Conservation (phyloP, 169 alveolate genomes). For the Plasmodium inui region DNA sequence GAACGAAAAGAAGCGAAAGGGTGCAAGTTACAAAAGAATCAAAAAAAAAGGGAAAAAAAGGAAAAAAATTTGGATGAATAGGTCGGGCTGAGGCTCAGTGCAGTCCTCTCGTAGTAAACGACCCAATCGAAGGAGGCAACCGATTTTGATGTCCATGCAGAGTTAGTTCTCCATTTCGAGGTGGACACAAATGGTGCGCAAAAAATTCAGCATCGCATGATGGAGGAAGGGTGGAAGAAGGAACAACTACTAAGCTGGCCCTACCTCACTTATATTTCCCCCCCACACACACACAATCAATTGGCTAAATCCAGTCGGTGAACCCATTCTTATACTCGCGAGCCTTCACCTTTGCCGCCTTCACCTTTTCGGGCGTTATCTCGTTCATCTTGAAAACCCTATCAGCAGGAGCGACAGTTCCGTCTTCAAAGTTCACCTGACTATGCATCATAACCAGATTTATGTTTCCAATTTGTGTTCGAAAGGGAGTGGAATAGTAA, state of each 20-base stretch:
- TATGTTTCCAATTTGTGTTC: constrained; percentile 79
- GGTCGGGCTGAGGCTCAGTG: not conserved
- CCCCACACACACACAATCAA: not conserved
- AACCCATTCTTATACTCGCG: constrained; percentile 12
- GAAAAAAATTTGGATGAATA: not conserved
- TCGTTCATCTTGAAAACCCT: constrained; percentile 63
- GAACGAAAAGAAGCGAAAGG: not conserved
- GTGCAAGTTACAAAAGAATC: not conserved
- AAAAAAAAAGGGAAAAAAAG: not conserved
- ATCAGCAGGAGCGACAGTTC: constrained; percentile 79
- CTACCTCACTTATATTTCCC: not conserved
- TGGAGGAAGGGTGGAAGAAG: not conserved
- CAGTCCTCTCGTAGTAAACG: not conserved
- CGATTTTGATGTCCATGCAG: not conserved
- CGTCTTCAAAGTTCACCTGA: constrained; percentile 82
- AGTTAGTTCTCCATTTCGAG: not conserved
- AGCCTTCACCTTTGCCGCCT: constrained; percentile 58
- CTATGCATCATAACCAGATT: constrained; percentile 83
- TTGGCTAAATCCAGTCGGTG: not conserved
- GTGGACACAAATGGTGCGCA: not conserved
- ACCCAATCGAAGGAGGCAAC: not conserved
- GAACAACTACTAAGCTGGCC: not conserved
- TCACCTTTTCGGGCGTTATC: constrained; percentile 55
- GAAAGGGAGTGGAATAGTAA: constrained; percentile 78
- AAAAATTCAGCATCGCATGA: not conserved